phyloP scores from a whole-genome alignment of 73 alveolate genomes.

The Tetrahymena elliotti region DNA sequence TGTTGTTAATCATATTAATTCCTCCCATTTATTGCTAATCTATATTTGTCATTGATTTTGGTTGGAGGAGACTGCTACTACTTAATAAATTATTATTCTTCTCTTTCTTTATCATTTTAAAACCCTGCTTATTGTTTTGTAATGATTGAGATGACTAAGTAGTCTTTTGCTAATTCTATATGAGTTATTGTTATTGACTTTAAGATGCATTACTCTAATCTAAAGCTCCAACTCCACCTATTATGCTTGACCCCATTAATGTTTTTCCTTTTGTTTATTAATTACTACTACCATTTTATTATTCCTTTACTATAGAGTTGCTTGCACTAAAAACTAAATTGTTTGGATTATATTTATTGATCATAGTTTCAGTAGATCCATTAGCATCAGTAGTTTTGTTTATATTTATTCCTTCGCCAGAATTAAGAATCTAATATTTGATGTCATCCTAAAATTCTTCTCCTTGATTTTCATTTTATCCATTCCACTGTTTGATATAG shows the following conservation, averaged over 20 bases:
- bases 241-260: not conserved
- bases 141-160: not conserved
- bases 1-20: not conserved
- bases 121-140: not conserved
- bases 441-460: not conserved
- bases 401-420: not conserved
- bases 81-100: not conserved
- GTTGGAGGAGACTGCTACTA: not conserved
- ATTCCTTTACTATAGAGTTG: not conserved
- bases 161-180: not conserved
- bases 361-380: not conserved
- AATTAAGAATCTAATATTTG: not conserved
- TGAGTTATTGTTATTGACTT: not conserved
- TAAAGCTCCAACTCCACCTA: not conserved
- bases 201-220: not conserved
- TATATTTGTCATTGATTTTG: not conserved
- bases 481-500: not conserved
- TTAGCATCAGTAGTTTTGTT: not conserved
- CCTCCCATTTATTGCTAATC: not conserved
- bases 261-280: not conserved
- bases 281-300: not conserved
- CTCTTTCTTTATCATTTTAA: not conserved
- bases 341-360: not conserved
- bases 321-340: not conserved
- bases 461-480: not conserved